Base-by-base conservation (phyloP, 305 asterid genomes). In the Galium porrigens region DNA sequence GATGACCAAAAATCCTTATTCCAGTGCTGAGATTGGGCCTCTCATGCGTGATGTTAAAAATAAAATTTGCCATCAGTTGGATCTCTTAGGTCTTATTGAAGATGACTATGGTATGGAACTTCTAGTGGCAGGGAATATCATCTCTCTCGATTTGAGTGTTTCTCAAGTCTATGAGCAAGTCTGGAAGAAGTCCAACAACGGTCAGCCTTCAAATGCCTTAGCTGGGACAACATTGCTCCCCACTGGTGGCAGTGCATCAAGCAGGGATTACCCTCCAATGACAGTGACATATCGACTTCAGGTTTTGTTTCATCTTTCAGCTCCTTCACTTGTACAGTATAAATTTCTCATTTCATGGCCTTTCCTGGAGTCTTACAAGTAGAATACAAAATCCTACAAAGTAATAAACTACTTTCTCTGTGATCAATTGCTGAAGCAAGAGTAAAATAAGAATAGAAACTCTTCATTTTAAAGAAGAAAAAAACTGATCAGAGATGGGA, bases 21-120 rank as follows among this genome's bases (percentile, higher is more conserved):
- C 99, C 12, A 90, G 96, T 79, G 80, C 83, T 68, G 99, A 94
- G 83, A 80, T 94, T 77, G 99, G 99, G 70, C 97, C 99, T 39
- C 83, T 94, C 77, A 90, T 94, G 99, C 97, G 99, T 77, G 99
- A 94, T 82, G 99, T 94, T 61, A 94, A 90, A 85, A 94, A 94
- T 79, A 94, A 94, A 80, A 94, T 94, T 63, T 94, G 99, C 79
- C 89, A 87, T 73, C 99, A 94, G 84, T 80, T 94, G 90, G 99
- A 94, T 74, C 95, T 94, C 61, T 76, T 94, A 78, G 95, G 99
- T 70, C 88, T 94, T 37, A 30, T 94, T 71, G 99, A 90, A 81
- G 99, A 90, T 77, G 99, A 94, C 78, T 94, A 79, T 76, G 94
- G 99, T 76, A 94, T 94, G 99, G 99, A 94, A 73, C 82, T 94